Percentiles rank a stretch among this genome's conserved stretches.
Conservation (phyloP, 148 eudicot genomes). For the Polygonum aviculare region DNA sequence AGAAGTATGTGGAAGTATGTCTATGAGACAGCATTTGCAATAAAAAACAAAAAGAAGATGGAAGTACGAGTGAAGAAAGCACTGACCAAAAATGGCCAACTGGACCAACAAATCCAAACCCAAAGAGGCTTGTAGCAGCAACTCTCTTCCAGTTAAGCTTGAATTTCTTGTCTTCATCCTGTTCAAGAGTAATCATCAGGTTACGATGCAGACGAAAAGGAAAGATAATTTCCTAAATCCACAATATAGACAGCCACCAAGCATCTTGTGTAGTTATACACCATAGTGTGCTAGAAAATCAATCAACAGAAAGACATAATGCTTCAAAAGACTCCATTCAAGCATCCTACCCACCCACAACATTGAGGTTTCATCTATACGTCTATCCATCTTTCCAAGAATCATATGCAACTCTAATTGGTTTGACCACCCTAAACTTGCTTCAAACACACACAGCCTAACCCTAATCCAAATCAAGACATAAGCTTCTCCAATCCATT, state of each 20-base stretch:
- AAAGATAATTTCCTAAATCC: background rate
- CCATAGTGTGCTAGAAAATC: background rate
- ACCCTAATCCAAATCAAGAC: background rate
- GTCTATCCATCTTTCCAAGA: background rate
- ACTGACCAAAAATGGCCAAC: constrained; percentile 95
- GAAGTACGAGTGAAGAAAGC: background rate
- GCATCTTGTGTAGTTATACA: background rate
- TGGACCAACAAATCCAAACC: constrained; percentile 91
- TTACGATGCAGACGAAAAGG: background rate
- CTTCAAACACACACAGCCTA: background rate
- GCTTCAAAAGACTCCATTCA: background rate
- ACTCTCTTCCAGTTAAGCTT: constrained; percentile 85
- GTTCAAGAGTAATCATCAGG: background rate
- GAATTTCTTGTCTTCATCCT: constrained; percentile 53
- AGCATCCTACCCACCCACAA: no score
- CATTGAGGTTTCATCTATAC: no score
- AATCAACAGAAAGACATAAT: background rate
- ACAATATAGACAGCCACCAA: background rate
- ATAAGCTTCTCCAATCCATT: background rate
- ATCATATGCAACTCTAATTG: background rate
- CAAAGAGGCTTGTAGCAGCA: constrained; percentile 87
- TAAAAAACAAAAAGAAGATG: background rate
- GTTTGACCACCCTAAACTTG: background rate
- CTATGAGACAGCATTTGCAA: background rate
- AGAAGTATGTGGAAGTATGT: background rate